A percentile compares a stretch with the other conserved stretches of the same genome.
Conservation (phyloP, 805 yeast species). For the Scheffersomyces lignosus region DNA sequence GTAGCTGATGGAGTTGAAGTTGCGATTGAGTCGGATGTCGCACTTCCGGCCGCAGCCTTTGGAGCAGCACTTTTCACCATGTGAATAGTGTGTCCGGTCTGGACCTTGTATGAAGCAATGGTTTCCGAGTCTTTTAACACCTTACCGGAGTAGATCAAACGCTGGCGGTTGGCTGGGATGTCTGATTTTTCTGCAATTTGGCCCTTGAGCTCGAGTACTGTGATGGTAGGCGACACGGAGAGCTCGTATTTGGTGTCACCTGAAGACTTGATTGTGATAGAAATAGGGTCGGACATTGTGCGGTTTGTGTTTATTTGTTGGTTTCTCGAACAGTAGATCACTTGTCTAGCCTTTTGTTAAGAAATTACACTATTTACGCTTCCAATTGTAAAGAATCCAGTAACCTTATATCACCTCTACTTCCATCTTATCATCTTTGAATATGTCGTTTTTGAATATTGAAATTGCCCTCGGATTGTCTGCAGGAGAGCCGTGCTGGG, state of each 20-base stretch:
- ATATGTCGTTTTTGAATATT: too few relatives aligned
- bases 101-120: conserved; percentile 73
- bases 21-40: conserved; percentile 23
- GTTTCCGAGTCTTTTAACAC: conserved; percentile 85
- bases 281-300: conserved; percentile 25
- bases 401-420: too few relatives aligned
- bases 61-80: conserved; percentile 76
- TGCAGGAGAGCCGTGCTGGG: too few relatives aligned
- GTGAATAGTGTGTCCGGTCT: conserved; percentile 85
- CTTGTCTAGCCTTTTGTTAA: too few relatives aligned
- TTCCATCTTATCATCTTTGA: too few relatives aligned
- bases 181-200: conserved; percentile 60
- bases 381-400: too few relatives aligned
- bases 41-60: conserved; percentile 20
- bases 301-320: neutral
- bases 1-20: conserved; percentile 19
- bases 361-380: too few relatives aligned
- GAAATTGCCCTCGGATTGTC: too few relatives aligned
- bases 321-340: too few relatives aligned
- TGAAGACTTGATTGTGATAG: conserved; percentile 46
- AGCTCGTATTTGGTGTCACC: conserved; percentile 82
- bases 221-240: conserved; percentile 48
- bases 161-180: conserved; percentile 75
- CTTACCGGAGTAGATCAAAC: conserved; percentile 91
- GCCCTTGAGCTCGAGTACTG: conserved; percentile 70